These are phyloP conservation scores for Diplodia scrobiculata DNA, from an alignment of 2,329 filamentous ascomycete genomes.

Conservation along the genomic window DNA sequence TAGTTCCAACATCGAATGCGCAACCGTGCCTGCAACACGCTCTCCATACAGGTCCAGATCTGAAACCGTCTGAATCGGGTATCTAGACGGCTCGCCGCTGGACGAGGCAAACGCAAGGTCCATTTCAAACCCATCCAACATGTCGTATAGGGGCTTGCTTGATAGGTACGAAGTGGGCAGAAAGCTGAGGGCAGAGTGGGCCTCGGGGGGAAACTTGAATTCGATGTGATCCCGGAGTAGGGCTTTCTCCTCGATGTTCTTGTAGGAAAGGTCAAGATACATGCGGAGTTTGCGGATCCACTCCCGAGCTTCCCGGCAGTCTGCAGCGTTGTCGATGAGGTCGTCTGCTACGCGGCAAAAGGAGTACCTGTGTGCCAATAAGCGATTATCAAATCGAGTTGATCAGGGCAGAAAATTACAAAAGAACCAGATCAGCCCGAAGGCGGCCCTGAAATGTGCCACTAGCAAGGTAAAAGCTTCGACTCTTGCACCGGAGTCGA, in stretches of 20 bases:
- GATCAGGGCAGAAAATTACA: slow-evolving; percentile 49
- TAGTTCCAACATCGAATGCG: slow-evolving; percentile 67
- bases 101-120: slow-evolving; percentile 59
- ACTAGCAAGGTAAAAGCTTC: slow-evolving; percentile 73
- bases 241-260: slow-evolving; percentile 35
- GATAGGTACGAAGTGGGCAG: slow-evolving; percentile 62
- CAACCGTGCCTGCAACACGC: slow-evolving; percentile 73
- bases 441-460: slow-evolving; percentile 68
- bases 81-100: slow-evolving; percentile 36
- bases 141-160: slow-evolving; percentile 61
- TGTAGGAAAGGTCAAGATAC: slow-evolving; percentile 61
- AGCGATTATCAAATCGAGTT: slow-evolving; percentile 8
- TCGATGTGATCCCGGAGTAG: slow-evolving; percentile 43
- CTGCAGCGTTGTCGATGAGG: slow-evolving; percentile 66
- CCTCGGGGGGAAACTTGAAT: slow-evolving; percentile 56
- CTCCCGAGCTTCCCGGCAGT: slow-evolving; percentile 54
- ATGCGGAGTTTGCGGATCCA: slow-evolving; percentile 63
- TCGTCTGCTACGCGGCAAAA: slow-evolving; percentile 76
- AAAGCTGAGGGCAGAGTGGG: slow-evolving; percentile 59
- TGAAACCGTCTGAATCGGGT: slow-evolving; percentile 61
- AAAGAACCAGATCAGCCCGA: slow-evolving; percentile 66
- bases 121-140: slow-evolving; percentile 69
- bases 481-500: slow-evolving; percentile 64
- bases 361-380: slow-evolving; percentile 59
- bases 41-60: slow-evolving; percentile 66